A percentile compares a stretch with the other conserved stretches of the same genome.
phyloP scores from a whole-genome alignment of 768 basidiomycete species.

The Xanthoconium stramineum region DNA sequence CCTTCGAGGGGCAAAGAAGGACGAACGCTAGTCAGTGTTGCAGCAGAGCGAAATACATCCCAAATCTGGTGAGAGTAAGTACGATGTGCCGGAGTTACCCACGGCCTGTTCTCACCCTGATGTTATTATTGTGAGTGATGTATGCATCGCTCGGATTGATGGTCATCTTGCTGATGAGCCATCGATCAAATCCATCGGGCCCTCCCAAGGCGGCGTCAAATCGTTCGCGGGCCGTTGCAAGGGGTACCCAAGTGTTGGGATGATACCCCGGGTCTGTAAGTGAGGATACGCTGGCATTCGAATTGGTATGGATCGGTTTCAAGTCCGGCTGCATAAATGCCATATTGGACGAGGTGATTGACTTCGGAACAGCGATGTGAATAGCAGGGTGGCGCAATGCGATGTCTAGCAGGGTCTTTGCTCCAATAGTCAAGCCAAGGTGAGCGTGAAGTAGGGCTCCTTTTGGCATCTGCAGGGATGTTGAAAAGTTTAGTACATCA shows the following conservation, averaged over 20 bases:
- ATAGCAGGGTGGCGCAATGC: constrained; percentile 57
- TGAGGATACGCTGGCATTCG: constrained; percentile 23
- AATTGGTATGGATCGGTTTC: constrained; percentile 39
- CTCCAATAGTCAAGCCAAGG: constrained; percentile 70
- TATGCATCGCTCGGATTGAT: constrained; percentile 75
- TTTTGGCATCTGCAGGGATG: constrained; percentile 64
- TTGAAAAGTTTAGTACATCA: background rate
- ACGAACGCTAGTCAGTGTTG: constrained; percentile 46
- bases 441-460: constrained; percentile 74
- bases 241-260: constrained; percentile 50
- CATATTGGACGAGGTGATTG: constrained; percentile 42
- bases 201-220: constrained; percentile 57
- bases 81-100: background rate
- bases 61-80: constrained; percentile 53
- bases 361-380: constrained; percentile 50
- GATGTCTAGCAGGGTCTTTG: constrained; percentile 45
- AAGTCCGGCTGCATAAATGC: constrained; percentile 50
- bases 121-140: constrained; percentile 64
- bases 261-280: constrained; percentile 39
- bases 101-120: constrained; percentile 43
- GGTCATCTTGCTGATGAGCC: constrained; percentile 56
- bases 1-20: background rate
- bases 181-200: constrained; percentile 62
- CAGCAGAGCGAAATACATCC: constrained; percentile 64
- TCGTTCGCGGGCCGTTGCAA: constrained; percentile 48